Base-by-base conservation (phyloP, 345 rosid species). In the Luvunga scandens region DNA sequence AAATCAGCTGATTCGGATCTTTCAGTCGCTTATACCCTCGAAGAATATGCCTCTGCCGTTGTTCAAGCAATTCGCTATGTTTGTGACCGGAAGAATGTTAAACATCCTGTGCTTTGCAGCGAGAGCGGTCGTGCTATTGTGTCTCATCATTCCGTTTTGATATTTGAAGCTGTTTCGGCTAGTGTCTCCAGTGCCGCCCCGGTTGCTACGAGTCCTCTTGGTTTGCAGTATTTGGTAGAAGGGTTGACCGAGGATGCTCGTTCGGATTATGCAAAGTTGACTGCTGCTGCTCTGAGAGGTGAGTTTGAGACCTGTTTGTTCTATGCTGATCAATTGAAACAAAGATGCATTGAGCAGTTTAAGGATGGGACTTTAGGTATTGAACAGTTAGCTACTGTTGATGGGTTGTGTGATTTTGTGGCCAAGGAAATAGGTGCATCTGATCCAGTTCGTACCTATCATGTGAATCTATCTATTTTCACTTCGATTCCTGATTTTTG, bases 401-500 rank as follows among this genome's bases (percentile, higher is more conserved):
- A 97, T 86, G 92, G 90, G 55, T 83, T 97, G 24, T 97, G 95
- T 65, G 98, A 94, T 9, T 73, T 91, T 78, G 90, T 91, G 36
- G 79, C 85, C 22, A 89, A 87, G 36, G 89, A 81, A 25, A 84
- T 91, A 14, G 93, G 92, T 27, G 87, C 77, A 4, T 78, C 89
- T 1, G 92, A 92, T 60, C 82, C 92, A 0, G 84, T 85, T 34
- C 89, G 86, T 6, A 92, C 95, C 30, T 97, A 92, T 80, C 89
- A 93, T 71, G 91, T 91, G 27, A 97, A 97, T 75, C 90, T 97
- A 2, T 97, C 99, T 0, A 80, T 97, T 55, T 97, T 97, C 85
- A 94, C 99, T 48, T 97, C 99, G 2, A 94, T 97, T 81, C 98
- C 98, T 24, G 99, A 97, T 87, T 90, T 90, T 75, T 97, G 99